phyloP scores from a whole-genome alignment of 1,284 basidiomycete genomes.

The Microstroma glucosiphilum region DNA sequence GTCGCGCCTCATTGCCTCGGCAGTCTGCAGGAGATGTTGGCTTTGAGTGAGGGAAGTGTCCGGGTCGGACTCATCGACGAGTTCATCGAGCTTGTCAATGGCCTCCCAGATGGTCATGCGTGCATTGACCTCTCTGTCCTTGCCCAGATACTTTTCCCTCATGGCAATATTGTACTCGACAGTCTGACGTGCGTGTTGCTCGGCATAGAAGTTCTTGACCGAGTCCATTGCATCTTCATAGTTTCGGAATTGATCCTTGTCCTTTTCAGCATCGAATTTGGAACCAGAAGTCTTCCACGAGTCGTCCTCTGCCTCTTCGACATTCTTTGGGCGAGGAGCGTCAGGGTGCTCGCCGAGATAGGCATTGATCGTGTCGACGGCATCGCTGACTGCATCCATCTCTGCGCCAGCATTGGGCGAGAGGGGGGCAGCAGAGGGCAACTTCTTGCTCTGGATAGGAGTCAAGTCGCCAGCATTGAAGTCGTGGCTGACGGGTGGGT shows the following conservation, averaged over 20 bases:
- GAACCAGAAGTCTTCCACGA: conserved; percentile 50
- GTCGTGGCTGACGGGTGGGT: background rate
- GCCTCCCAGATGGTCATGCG: conserved; percentile 69
- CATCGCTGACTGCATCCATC: conserved; percentile 27
- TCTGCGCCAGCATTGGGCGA: conserved; percentile 13
- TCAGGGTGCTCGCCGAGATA: conserved; percentile 26
- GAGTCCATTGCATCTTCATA: conserved; percentile 66
- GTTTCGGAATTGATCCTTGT: conserved; percentile 60
- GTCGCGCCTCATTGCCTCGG: conserved; percentile 80
- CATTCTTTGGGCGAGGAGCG: conserved; percentile 18
- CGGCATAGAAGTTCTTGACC: conserved; percentile 78
- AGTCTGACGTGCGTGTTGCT: conserved; percentile 77
- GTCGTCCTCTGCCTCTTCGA: conserved; percentile 15
- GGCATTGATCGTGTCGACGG: conserved; percentile 31
- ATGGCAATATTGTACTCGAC: conserved; percentile 32
- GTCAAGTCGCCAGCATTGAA: background rate
- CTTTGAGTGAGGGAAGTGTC: conserved; percentile 60
- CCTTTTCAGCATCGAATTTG: conserved; percentile 67
- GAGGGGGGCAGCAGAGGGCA: background rate
- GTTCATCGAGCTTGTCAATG: conserved; percentile 78
- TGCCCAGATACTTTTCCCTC: conserved; percentile 23
- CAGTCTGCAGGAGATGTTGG: conserved; percentile 82
- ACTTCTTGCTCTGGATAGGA: background rate
- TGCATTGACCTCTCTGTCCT: conserved; percentile 17
- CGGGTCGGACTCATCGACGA: conserved; percentile 81